Percentiles rank a stretch among this genome's conserved stretches.
Evolutionary conservation across 2,329 filamentous ascomycete species (phyloP).

Genomic region (Sphaerulina musiva): DNA sequence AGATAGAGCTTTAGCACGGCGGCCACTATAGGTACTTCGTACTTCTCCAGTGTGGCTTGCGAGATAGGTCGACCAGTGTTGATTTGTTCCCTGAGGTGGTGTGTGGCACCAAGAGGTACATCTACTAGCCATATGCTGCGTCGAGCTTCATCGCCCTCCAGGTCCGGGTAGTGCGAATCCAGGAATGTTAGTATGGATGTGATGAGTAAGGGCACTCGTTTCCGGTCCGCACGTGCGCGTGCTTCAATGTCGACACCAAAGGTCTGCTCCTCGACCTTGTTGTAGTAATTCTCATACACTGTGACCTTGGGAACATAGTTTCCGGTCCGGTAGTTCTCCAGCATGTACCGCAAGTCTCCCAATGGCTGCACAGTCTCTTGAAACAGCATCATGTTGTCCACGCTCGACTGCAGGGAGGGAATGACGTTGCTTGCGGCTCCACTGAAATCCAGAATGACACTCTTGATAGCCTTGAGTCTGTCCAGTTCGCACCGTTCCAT

Average conservation of each 20-base stretch:
- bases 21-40: constrained; percentile 89
- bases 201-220: constrained; percentile 86
- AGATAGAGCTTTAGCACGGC: constrained; percentile 90
- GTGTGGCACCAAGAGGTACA: constrained; percentile 75
- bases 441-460: constrained; percentile 93
- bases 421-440: constrained; percentile 97
- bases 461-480: constrained; percentile 94
- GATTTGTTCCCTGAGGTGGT: constrained; percentile 72
- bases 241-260: constrained; percentile 98
- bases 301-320: constrained; percentile 85
- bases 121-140: constrained; percentile 92
- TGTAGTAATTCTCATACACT: constrained; percentile 98
- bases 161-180: constrained; percentile 92
- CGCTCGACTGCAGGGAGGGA: constrained; percentile 85
- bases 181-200: constrained; percentile 91
- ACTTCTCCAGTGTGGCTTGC: constrained; percentile 71
- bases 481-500: constrained; percentile 97
- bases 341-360: constrained; percentile 82
- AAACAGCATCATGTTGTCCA: constrained; percentile 98
- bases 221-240: constrained; percentile 83
- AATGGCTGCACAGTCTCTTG: constrained; percentile 96
- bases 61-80: constrained; percentile 81
- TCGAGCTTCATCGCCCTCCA: constrained; percentile 91
- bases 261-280: constrained; percentile 92
- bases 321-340: constrained; percentile 95